These are phyloP conservation scores for Gaultheria prostrata DNA, from an alignment of 148 eudicot genomes.

Conservation along the genomic window DNA sequence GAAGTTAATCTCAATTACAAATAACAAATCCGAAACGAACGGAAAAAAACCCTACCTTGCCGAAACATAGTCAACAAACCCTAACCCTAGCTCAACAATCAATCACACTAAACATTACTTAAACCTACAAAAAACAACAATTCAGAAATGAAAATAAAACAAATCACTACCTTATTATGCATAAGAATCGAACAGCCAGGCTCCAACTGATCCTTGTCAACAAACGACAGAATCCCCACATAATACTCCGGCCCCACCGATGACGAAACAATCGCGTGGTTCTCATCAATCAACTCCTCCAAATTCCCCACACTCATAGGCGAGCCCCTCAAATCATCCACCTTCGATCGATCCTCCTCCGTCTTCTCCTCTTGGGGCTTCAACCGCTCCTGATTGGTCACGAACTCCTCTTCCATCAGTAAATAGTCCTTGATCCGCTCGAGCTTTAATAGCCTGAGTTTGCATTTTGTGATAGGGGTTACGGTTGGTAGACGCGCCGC, in stretches of 20 bases:
- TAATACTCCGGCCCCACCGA: slow-evolving; percentile 98
- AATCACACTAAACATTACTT: neutral
- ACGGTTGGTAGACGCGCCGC: slow-evolving; percentile 76
- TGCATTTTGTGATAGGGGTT: slow-evolving; percentile 80
- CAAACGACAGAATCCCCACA: slow-evolving; percentile 78
- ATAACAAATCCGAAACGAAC: too few relatives aligned
- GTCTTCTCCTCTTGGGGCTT: slow-evolving; percentile 96
- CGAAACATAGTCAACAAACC: too few relatives aligned
- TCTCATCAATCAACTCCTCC: slow-evolving; percentile 98
- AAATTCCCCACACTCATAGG: slow-evolving; percentile 97
- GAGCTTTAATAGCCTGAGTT: slow-evolving; percentile 72
- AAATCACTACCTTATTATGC: slow-evolving; percentile 78
- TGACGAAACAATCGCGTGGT: slow-evolving; percentile 87
- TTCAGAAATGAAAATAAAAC: neutral
- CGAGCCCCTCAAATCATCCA: slow-evolving; percentile 84
- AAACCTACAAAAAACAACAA: neutral
- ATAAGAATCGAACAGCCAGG: slow-evolving; percentile 92
- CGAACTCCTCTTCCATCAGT: slow-evolving; percentile 93
- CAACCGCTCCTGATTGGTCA: slow-evolving; percentile 84
- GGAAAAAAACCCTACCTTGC: too few relatives aligned
- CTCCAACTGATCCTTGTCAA: slow-evolving; percentile 95
- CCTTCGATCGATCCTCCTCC: slow-evolving; percentile 88
- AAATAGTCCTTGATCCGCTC: slow-evolving; percentile 83
- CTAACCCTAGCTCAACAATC: slow-evolving; percentile 16
- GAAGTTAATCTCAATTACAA: too few relatives aligned